Conservation (phyloP, 495 filamentous ascomycete genomes). For the Neurospora sp. region DNA sequence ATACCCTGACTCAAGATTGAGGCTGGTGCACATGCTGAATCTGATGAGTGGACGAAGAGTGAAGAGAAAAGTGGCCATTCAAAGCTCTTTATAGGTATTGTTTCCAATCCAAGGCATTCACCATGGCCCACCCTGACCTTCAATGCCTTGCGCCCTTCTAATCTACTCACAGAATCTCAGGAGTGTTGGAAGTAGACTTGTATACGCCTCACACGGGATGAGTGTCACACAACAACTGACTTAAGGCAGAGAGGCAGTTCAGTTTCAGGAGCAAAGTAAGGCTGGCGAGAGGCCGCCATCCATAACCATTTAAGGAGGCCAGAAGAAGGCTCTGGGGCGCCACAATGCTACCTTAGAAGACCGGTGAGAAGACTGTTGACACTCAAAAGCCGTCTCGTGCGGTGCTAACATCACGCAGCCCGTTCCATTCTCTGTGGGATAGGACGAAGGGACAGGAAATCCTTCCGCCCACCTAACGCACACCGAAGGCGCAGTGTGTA, state of each 20-base stretch:
- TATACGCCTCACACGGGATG: too few species aligned
- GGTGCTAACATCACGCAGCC: not conserved
- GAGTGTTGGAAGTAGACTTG: too few species aligned
- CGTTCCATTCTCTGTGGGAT: not conserved
- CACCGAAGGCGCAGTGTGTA: not conserved
- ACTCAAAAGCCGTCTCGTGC: not conserved
- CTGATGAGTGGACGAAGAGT: too few species aligned
- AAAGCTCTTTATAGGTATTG: too few species aligned
- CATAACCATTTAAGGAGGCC: not conserved
- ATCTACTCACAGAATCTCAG: too few species aligned
- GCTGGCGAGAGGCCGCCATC: not conserved
- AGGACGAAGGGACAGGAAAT: not conserved
- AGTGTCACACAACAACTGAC: not conserved
- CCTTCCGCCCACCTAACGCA: not conserved
- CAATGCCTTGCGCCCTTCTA: too few species aligned
- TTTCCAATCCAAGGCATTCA: too few species aligned
- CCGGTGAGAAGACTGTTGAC: not conserved
- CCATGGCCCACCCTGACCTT: too few species aligned
- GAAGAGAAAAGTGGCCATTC: too few species aligned
- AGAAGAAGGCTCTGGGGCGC: not conserved
- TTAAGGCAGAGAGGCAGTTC: not conserved
- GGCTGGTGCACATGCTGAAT: too few species aligned
- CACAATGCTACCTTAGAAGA: not conserved
- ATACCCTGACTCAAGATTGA: too few species aligned
- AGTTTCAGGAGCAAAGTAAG: not conserved